Conservation (phyloP, 208 protist species). For the Crithidia brevicula region DNA sequence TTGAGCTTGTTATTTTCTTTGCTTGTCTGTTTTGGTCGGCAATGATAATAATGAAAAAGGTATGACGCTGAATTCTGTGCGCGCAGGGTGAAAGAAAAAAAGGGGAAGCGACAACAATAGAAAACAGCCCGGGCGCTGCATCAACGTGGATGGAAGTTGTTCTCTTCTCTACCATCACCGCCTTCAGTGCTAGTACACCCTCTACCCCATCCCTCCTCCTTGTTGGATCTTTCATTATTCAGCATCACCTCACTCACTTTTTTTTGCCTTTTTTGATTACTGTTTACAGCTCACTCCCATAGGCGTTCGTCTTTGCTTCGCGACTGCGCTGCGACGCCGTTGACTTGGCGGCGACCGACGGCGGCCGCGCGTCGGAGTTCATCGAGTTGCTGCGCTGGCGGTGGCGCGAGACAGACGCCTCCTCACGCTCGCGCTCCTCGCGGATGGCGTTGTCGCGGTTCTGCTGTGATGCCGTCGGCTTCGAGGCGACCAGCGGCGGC, state of each 20-base stretch:
- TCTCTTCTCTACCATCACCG: too few species aligned
- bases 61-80: too few species aligned
- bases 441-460: slow-evolving; percentile 44
- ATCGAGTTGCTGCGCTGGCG: slow-evolving; percentile 35
- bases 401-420: slow-evolving; percentile 15
- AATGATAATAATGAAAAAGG: too few species aligned
- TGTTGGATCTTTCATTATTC: background rate
- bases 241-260: too few species aligned
- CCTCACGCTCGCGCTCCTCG: slow-evolving; percentile 33
- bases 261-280: background rate
- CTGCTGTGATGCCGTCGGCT: slow-evolving; percentile 55
- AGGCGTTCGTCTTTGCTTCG: slow-evolving; percentile 5
- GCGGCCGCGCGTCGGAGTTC: slow-evolving; percentile 19
- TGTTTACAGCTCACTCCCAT: too few species aligned
- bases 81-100: background rate
- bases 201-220: too few species aligned
- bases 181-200: too few species aligned
- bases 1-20: too few species aligned
- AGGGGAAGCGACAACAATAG: background rate
- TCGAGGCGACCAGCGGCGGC: slow-evolving; percentile 54
- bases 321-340: slow-evolving; percentile 36
- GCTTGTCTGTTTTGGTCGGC: too few species aligned
- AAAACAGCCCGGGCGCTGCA: too few species aligned
- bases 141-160: too few species aligned
- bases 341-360: slow-evolving; percentile 32